Evolutionary conservation across 441 rosid species (phyloP).

Genomic region (Arabidopsis hybrid): DNA sequence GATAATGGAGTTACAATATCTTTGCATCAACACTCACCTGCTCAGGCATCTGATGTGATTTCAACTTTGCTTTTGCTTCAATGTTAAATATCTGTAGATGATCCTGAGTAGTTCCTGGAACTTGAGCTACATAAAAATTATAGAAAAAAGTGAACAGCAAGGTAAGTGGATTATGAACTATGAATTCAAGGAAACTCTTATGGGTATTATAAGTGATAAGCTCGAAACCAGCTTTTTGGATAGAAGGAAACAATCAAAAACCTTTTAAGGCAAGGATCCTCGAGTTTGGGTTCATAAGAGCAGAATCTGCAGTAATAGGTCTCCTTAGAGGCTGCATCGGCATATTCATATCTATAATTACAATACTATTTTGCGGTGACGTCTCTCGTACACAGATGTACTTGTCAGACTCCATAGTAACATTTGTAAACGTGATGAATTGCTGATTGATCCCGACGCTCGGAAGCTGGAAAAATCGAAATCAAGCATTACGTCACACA

Average conservation of each 20-base stretch:
- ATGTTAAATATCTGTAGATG: constrained; percentile 99
- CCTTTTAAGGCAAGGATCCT: constrained; percentile 96
- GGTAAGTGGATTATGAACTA: no score
- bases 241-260: constrained; percentile 34
- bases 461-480: constrained; percentile 51
- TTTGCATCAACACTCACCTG: constrained; percentile 59
- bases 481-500: constrained; percentile 32
- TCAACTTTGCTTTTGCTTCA: constrained; percentile 94
- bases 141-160: constrained; percentile 23
- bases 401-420: constrained; percentile 76
- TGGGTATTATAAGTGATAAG: constrained; percentile 6
- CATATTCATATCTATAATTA: constrained; percentile 91
- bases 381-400: constrained; percentile 87
- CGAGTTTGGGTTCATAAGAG: constrained; percentile 94
- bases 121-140: constrained; percentile 77
- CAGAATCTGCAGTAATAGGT: constrained; percentile 97
- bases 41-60: constrained; percentile 99
- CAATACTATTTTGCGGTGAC: constrained; percentile 96
- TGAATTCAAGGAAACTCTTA: background rate
- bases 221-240: background rate
- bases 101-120: constrained; percentile 98
- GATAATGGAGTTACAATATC: constrained; percentile 13
- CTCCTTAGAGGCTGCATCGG: constrained; percentile 97
- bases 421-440: constrained; percentile 88
- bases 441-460: constrained; percentile 89